Conservation (phyloP, 805 yeast genomes). For the Candida gorgasii region DNA sequence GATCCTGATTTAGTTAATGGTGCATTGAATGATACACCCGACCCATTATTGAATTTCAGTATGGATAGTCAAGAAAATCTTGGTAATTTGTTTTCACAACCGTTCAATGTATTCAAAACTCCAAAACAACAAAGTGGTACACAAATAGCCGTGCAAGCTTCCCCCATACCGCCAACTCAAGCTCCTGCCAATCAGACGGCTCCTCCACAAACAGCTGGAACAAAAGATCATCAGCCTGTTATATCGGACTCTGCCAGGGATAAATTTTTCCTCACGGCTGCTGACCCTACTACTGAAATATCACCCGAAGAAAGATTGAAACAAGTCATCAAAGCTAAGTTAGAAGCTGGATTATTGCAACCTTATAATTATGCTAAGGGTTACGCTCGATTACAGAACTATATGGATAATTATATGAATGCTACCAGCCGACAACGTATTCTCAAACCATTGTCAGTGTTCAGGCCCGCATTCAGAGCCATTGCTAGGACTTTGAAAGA, state of each 20-base stretch:
- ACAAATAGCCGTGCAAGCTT: conserved; percentile 1
- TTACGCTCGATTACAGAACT: conserved; percentile 81
- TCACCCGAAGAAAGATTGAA: conserved; percentile 92
- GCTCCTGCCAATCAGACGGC: conserved; percentile 5
- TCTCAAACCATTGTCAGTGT: conserved; percentile 77
- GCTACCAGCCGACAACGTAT: conserved; percentile 80
- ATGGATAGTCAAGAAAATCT: conserved; percentile 13
- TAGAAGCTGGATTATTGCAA: conserved; percentile 88
- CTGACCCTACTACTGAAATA: conserved; percentile 92
- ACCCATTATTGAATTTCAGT: conserved; percentile 26
- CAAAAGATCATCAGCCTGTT: conserved; percentile 33
- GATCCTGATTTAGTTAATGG: conserved; percentile 70
- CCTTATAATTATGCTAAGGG: conserved; percentile 96
- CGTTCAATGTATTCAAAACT: conserved; percentile 14
- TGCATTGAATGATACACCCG: conserved; percentile 29
- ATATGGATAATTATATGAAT: conserved; percentile 93
- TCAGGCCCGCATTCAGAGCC: conserved; percentile 91
- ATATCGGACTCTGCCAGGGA: conserved; percentile 82
- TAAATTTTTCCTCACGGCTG: conserved; percentile 92
- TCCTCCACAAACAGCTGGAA: background rate
- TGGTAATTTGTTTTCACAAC: conserved; percentile 28
- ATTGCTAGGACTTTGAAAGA: conserved; percentile 88
- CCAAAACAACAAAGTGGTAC: conserved; percentile 11
- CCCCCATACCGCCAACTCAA: conserved; percentile 7
- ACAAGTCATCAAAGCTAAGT: conserved; percentile 90